A percentile compares a stretch with the other conserved stretches of the same genome.
These are phyloP conservation scores for Tuber umbilicatum DNA, from an alignment of 495 filamentous ascomycete genomes.

Conservation along the genomic window DNA sequence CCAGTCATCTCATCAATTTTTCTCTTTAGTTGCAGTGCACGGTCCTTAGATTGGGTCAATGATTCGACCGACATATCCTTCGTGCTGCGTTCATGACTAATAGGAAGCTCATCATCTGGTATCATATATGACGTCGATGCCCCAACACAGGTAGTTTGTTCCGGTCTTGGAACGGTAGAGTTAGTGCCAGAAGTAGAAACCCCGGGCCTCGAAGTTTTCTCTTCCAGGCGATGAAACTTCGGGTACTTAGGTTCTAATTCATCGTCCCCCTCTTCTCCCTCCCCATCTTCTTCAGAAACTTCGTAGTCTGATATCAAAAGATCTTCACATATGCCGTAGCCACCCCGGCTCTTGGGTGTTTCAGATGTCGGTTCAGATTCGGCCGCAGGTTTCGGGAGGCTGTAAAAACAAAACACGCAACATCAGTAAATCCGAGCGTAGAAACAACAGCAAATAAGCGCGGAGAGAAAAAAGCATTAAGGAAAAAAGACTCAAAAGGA, in stretches of 20 bases:
- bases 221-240: conserved; percentile 27
- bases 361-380: conserved; percentile 9
- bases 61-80: conserved; percentile 32
- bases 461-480: neutral
- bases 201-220: conserved; percentile 31
- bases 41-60: conserved; percentile 21
- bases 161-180: conserved; percentile 12
- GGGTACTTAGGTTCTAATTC: conserved; percentile 27
- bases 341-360: conserved; percentile 23
- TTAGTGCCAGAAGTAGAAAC: conserved; percentile 16
- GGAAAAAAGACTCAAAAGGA: neutral
- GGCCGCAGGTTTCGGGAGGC: neutral
- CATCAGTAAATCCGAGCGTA: neutral
- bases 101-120: conserved; percentile 27
- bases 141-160: conserved; percentile 30
- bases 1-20: conserved; percentile 28
- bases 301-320: conserved; percentile 2
- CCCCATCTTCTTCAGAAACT: conserved; percentile 21
- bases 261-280: conserved; percentile 24
- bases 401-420: neutral
- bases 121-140: conserved; percentile 33
- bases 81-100: conserved; percentile 36
- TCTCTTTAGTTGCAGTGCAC: conserved; percentile 29
- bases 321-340: conserved; percentile 31
- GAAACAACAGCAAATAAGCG: neutral